Percentiles rank a stretch among this genome's conserved stretches.
These are phyloP conservation scores for Thielaviopsis punctulata DNA, from an alignment of 2,329 filamentous ascomycete species.

Conservation along the genomic window DNA sequence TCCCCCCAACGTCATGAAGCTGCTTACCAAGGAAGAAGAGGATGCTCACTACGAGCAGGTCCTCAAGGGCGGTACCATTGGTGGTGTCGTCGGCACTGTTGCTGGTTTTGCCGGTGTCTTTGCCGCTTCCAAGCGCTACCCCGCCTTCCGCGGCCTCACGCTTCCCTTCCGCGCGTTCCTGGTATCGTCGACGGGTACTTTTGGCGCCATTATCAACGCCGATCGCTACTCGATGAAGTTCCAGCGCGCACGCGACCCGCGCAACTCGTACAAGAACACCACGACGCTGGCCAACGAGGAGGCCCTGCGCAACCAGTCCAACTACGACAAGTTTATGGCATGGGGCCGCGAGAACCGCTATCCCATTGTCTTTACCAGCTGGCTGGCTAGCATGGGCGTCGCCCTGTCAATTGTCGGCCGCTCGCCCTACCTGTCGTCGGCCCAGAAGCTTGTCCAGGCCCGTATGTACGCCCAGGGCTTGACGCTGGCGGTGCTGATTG, in stretches of 20 bases:
- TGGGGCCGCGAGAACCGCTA: constrained; percentile 75
- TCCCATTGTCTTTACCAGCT: constrained; percentile 64
- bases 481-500: constrained; percentile 68
- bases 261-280: constrained; percentile 47
- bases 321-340: constrained; percentile 43
- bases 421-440: constrained; percentile 53
- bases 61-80: constrained; percentile 60
- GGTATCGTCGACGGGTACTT: constrained; percentile 64
- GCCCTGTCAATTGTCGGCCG: constrained; percentile 62
- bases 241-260: constrained; percentile 53
- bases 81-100: constrained; percentile 50
- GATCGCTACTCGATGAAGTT: constrained; percentile 51
- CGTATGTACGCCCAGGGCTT: constrained; percentile 86
- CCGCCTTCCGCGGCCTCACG: constrained; percentile 64
- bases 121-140: constrained; percentile 53
- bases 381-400: constrained; percentile 63
- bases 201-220: constrained; percentile 73
- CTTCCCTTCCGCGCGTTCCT: constrained; percentile 85
- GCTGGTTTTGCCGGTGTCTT: constrained; percentile 51
- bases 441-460: constrained; percentile 85
- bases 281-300: constrained; percentile 38
- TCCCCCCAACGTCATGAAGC: constrained; percentile 52
- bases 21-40: constrained; percentile 89
- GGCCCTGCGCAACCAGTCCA: constrained; percentile 37
- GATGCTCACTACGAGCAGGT: constrained; percentile 66